Evolutionary conservation across 768 basidiomycete genomes (phyloP), one percentile per base, ranked within the genome.

Genomic region (Polyporus arcularius): DNA sequence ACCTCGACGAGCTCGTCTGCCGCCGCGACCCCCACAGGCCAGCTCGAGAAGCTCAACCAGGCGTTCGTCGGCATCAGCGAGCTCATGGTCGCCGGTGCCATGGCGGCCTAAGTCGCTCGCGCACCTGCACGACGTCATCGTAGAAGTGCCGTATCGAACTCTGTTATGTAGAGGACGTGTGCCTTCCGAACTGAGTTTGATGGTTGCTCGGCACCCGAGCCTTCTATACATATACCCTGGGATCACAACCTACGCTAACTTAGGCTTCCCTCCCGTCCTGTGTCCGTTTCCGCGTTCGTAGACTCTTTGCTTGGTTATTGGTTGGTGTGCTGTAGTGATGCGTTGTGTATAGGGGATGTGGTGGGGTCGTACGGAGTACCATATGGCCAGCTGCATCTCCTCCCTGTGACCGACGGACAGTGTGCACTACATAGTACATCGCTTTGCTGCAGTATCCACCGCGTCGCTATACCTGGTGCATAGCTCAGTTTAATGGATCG

Each of bases 21-120:
- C 28, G 62, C 72, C 46, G 62, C 78, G 31, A 62, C 72, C 49
- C 49, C 58, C n/a, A 51, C 64, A 10, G 53, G 71, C 38, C 73
- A 75, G 8, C 58, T 79, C 61, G 76, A 74, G 61, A 61, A 80
- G 30, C 39, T 73, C 46, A 68, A 68, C 65, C 70, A 70, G 66
- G 71, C 70, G n/a, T n/a, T 72, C 55, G 42, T 71, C 53, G 71
- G 70, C 43, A 45, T 72, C 53, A 53, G 55, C 18, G 69, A 67
- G 49, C 56, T 72, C 48, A 41, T 68, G 48, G 49, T 69, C 43
- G 71, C 66, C 32, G 68, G 64, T 31, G 69, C 65, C 21, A 31
- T 56, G 48, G 53, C 53, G 14, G 38, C 52, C 15, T 55, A 45
- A 45, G 30, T 32, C 35, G 52, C 30, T 14, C 21, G 5, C 21